Evolutionary conservation across 495 filamentous ascomycete genomes (phyloP).

Genomic region (Chlorociboria aeruginascens): DNA sequence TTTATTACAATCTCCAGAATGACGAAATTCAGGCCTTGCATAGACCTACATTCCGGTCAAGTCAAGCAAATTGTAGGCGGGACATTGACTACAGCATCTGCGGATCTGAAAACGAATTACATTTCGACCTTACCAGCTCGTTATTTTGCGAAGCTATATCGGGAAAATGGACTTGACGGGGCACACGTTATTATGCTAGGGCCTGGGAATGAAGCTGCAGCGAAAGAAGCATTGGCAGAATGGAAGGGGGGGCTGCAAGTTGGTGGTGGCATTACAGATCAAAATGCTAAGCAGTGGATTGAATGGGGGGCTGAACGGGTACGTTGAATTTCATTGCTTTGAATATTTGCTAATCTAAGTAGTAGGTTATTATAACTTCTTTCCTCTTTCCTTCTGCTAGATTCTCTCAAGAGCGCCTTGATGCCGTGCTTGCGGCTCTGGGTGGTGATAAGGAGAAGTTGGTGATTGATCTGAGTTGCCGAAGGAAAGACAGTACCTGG

Average conservation of each 20-base stretch:
- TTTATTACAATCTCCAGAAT: conserved; percentile 32
- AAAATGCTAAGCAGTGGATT: conserved; percentile 80
- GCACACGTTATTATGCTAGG: conserved; percentile 96
- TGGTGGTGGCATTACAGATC: conserved; percentile 79
- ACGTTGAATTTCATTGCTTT: conserved; percentile 1
- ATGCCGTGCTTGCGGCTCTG: conserved; percentile 57
- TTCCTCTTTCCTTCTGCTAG: conserved; percentile 71
- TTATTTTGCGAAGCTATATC: conserved; percentile 73
- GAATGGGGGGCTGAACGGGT: conserved; percentile 85
- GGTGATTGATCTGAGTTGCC: conserved; percentile 90
- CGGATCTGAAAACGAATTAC: conserved; percentile 77
- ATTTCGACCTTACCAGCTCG: conserved; percentile 70
- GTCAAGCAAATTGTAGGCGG: conserved; percentile 98
- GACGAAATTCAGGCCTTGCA: conserved; percentile 92
- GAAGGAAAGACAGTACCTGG: conserved; percentile 62
- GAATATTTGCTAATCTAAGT: conserved; percentile 6
- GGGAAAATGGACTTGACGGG: conserved; percentile 55
- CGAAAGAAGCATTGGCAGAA: conserved; percentile 55
- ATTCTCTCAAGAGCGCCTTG: conserved; percentile 63
- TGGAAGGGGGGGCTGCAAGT: conserved; percentile 78
- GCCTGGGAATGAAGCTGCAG: conserved; percentile 70
- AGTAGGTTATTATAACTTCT: conserved; percentile 76
- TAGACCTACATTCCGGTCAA: conserved; percentile 88
- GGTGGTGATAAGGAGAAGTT: conserved; percentile 65
- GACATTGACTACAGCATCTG: conserved; percentile 56